Percentiles rank a stretch among this genome's conserved stretches.
Conservation (phyloP, 805 yeast genomes). For the Suhomyces sp. region DNA sequence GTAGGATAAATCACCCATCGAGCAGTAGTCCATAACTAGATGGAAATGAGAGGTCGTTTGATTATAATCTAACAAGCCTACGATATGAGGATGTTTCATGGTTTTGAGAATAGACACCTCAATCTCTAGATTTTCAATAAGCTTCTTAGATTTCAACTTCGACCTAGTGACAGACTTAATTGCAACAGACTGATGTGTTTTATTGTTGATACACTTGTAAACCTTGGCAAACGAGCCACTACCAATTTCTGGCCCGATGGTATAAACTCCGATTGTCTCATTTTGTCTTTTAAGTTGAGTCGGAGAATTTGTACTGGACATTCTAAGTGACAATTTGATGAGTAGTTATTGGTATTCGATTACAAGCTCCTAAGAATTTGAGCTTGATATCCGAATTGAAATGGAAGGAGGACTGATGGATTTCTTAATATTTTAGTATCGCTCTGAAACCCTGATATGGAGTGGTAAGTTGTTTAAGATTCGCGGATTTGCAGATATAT, state of each 20-base stretch:
- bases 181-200: constrained; percentile 66
- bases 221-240: constrained; percentile 96
- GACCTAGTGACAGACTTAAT: constrained; percentile 83
- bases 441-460: not conserved
- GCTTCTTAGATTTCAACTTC: constrained; percentile 78
- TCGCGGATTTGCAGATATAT: not conserved
- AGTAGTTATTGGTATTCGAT: not conserved
- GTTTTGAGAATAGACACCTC: constrained; percentile 88
- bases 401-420: not conserved
- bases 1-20: constrained; percentile 89
- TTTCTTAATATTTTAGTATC: not conserved
- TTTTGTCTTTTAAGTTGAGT: not conserved
- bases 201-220: constrained; percentile 69
- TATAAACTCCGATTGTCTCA: constrained; percentile 44
- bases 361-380: not conserved
- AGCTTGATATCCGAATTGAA: not conserved
- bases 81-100: constrained; percentile 91
- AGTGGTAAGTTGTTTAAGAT: not conserved
- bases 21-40: constrained; percentile 93
- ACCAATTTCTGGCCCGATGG: constrained; percentile 83
- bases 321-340: not conserved
- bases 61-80: constrained; percentile 76
- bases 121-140: constrained; percentile 85
- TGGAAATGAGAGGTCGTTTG: constrained; percentile 79
- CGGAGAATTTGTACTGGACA: not conserved